Evolutionary conservation across 1,284 basidiomycete species (phyloP).

Genomic region (Ganoderma multipileum): DNA sequence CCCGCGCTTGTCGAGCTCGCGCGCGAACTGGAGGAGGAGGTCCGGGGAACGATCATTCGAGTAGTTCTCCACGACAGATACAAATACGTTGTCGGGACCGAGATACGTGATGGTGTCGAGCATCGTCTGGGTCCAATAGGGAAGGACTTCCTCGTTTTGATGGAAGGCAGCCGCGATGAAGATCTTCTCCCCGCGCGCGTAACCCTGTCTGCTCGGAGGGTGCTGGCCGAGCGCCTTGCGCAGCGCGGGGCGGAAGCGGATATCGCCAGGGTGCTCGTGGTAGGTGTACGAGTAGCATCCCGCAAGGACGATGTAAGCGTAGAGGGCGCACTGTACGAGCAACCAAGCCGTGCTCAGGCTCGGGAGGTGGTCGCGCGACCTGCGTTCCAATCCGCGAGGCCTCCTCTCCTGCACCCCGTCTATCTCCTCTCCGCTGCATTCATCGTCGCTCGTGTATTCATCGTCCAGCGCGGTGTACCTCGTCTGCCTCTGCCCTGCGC

Average conservation of each 20-base stretch:
- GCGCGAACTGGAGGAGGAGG: conserved; percentile 46
- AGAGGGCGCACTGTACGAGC: conserved; percentile 28
- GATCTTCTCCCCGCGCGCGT: conserved; percentile 40
- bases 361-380: conserved; percentile 13
- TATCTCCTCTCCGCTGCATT: conserved; percentile 8
- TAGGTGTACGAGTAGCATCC: conserved; percentile 31
- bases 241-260: conserved; percentile 37
- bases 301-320: conserved; percentile 24
- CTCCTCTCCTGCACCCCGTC: conserved; percentile 8
- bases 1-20: conserved; percentile 39
- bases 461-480: conserved; percentile 30
- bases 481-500: conserved; percentile 9
- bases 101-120: conserved; percentile 48
- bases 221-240: conserved; percentile 30
- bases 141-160: conserved; percentile 47
- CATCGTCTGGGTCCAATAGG: conserved; percentile 49
- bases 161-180: conserved; percentile 50
- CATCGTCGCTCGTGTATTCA: background rate
- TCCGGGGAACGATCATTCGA: conserved; percentile 51
- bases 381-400: conserved; percentile 6
- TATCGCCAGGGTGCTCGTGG: conserved; percentile 40
- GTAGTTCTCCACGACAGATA: conserved; percentile 64
- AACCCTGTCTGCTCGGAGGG: conserved; percentile 32
- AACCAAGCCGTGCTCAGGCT: conserved; percentile 15
- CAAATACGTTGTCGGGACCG: conserved; percentile 56